A percentile compares a stretch with the other conserved stretches of the same genome.
Evolutionary conservation across 1,284 basidiomycete species (phyloP).

Genomic region (Cryptococcus sp.): DNA sequence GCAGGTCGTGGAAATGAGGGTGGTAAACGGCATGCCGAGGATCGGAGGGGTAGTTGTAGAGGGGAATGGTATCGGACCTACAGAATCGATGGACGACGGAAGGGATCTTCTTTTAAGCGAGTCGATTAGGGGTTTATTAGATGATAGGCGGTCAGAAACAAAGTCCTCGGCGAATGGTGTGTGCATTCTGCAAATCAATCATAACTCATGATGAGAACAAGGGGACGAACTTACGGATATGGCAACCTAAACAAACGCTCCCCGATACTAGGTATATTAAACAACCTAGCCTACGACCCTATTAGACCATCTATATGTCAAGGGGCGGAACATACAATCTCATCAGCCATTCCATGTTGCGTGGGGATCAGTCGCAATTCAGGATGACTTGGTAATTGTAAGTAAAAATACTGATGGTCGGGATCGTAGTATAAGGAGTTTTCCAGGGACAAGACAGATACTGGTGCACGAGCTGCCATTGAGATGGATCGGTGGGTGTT

Average conservation of each 20-base stretch:
- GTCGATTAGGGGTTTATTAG: neutral
- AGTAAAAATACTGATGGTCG: slow-evolving; percentile 17
- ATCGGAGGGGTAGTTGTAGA: neutral
- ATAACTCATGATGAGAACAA: too few species aligned
- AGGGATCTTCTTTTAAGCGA: neutral
- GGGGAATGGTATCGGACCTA: neutral
- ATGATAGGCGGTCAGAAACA: neutral
- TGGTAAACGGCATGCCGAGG: neutral
- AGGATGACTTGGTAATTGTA: slow-evolving; percentile 21
- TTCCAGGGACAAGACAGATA: too few species aligned
- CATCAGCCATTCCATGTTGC: slow-evolving; percentile 13
- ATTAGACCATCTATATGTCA: neutral
- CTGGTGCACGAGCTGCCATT: too few species aligned
- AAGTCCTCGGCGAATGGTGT: too few species aligned
- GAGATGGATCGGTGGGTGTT: too few species aligned
- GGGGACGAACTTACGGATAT: slow-evolving; percentile 15
- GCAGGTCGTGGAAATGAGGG: neutral
- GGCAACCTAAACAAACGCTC: slow-evolving; percentile 16
- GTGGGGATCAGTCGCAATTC: slow-evolving; percentile 17
- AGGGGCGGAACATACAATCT: slow-evolving; percentile 9
- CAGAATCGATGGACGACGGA: neutral
- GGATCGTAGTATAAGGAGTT: slow-evolving; percentile 10
- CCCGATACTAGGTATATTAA: slow-evolving; percentile 17
- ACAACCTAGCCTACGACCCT: slow-evolving; percentile 12
- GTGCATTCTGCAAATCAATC: neutral